phyloP scores from a whole-genome alignment of 345 rosid species.

The Acer campestre region DNA sequence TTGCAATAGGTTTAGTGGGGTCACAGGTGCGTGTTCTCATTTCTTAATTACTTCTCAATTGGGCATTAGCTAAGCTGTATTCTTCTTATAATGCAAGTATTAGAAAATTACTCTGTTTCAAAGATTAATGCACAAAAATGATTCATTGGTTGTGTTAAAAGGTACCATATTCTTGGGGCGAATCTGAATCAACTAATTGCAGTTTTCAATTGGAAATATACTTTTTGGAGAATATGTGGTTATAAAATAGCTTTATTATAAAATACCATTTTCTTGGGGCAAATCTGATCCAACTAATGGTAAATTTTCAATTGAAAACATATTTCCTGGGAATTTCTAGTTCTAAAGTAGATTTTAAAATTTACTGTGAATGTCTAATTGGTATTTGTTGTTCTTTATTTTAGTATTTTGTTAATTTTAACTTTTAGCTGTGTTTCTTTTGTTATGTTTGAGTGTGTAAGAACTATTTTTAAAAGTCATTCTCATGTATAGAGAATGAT shows the following conservation, averaged over 20 bases:
- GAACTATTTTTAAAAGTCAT: neutral
- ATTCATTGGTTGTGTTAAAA: neutral
- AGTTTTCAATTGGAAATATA: neutral
- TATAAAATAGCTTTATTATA: neutral
- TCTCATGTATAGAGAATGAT: neutral
- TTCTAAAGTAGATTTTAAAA: neutral
- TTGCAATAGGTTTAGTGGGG: slow-evolving; percentile 93
- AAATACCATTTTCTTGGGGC: neutral
- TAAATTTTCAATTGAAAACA: neutral
- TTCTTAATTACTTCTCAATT: neutral
- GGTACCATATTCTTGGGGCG: neutral
- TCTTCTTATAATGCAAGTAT: neutral
- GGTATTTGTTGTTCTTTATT: slow-evolving; percentile 3
- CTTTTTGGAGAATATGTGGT: neutral
- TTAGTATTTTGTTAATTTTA: neutral
- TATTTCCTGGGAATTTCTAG: neutral
- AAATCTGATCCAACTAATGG: neutral
- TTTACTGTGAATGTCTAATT: neutral
- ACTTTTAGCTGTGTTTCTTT: neutral
- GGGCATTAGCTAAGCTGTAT: slow-evolving; percentile 8
- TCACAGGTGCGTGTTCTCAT: slow-evolving; percentile 59
- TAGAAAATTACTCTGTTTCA: neutral
- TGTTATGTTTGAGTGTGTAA: neutral
- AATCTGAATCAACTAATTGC: neutral
- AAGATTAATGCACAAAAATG: neutral